These are phyloP conservation scores for Trichoderma asperelloides DNA, from an alignment of 495 filamentous ascomycete genomes.

Conservation along the genomic window DNA sequence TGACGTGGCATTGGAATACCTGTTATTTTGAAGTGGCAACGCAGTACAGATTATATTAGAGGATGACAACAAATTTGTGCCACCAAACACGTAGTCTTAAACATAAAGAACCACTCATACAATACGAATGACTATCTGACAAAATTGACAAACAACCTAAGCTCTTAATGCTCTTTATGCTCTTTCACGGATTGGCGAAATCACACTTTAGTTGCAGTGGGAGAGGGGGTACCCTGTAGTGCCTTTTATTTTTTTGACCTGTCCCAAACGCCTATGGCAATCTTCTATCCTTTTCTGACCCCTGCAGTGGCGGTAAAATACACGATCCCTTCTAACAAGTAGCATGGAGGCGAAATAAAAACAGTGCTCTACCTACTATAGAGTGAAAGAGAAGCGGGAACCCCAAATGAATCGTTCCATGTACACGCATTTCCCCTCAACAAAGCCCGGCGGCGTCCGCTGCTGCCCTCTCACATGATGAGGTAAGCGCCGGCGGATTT, in stretches of 20 bases:
- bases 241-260: neutral
- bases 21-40: too few relatives aligned
- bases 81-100: too few relatives aligned
- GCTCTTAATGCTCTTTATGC: too few relatives aligned
- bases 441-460: neutral
- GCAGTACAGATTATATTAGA: too few relatives aligned
- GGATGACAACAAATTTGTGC: too few relatives aligned
- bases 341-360: neutral
- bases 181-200: too few relatives aligned
- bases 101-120: too few relatives aligned
- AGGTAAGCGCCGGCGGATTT: neutral
- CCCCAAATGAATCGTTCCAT: neutral
- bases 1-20: too few relatives aligned
- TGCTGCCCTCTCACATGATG: conserved; percentile 4
- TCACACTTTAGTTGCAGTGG: neutral
- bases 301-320: neutral
- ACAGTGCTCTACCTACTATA: neutral
- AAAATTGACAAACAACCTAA: too few relatives aligned
- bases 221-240: neutral
- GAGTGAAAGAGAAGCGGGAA: neutral
- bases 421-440: neutral
- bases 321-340: neutral
- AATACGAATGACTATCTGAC: too few relatives aligned
- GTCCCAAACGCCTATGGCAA: neutral
- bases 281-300: neutral